Conservation (phyloP, 495 filamentous ascomycete species). For the Rhypophila decipiens region DNA sequence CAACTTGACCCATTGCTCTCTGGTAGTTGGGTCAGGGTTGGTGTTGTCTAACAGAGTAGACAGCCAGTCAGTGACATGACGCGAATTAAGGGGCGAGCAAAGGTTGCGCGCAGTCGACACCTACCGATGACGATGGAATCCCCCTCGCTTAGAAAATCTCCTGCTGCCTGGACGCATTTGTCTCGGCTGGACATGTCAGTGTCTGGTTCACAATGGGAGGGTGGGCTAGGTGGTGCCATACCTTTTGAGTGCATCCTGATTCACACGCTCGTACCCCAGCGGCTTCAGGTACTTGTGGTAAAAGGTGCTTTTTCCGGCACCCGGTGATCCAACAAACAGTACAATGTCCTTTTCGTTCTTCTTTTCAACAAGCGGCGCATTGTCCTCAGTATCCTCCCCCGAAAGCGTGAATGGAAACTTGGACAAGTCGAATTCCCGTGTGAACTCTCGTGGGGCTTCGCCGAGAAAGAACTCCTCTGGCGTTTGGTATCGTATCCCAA, state of each 20-base stretch:
- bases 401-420: conserved; percentile 24
- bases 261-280: conserved; percentile 75
- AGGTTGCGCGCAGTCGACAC: conserved; percentile 1
- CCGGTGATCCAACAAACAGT: conserved; percentile 81
- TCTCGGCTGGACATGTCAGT: conserved; percentile 30
- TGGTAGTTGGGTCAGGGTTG: conserved; percentile 71
- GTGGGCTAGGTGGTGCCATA: conserved; percentile 30
- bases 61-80: background rate
- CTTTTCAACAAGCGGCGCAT: conserved; percentile 45
- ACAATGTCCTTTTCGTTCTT: conserved; percentile 66
- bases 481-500: conserved; percentile 71
- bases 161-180: conserved; percentile 77
- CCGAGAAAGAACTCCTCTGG: conserved; percentile 88
- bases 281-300: conserved; percentile 75
- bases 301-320: conserved; percentile 86
- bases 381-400: conserved; percentile 9
- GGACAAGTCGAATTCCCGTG: conserved; percentile 58
- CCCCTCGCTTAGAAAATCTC: conserved; percentile 54
- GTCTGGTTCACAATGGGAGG: background rate
- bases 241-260: conserved; percentile 88
- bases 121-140: conserved; percentile 64
- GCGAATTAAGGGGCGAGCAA: background rate
- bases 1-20: conserved; percentile 67
- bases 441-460: conserved; percentile 54
- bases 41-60: conserved; percentile 66